Evolutionary conservation across 2,329 filamentous ascomycete genomes (phyloP).

Genomic region (Colletotrichum somersetense): DNA sequence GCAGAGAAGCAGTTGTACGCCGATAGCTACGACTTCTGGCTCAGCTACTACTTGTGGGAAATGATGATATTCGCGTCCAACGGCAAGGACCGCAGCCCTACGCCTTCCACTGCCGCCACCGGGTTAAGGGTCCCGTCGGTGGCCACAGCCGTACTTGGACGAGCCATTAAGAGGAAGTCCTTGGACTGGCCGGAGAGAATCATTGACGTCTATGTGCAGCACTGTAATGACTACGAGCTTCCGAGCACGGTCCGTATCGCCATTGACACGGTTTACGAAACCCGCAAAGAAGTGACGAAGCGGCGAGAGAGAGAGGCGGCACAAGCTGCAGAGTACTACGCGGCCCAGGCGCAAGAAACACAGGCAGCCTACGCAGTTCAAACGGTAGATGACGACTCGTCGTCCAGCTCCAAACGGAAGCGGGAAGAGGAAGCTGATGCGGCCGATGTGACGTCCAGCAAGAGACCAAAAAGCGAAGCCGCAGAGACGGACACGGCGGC

Average conservation of each 20-base stretch:
- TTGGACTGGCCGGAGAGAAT: slow-evolving; percentile 84
- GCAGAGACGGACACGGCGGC: slow-evolving; percentile 50
- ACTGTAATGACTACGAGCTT: slow-evolving; percentile 92
- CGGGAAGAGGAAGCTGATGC: slow-evolving; percentile 69
- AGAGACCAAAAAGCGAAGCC: slow-evolving; percentile 72
- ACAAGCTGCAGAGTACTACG: slow-evolving; percentile 68
- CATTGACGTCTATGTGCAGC: slow-evolving; percentile 78
- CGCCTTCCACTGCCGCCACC: slow-evolving; percentile 59
- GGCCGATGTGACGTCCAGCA: slow-evolving; percentile 67
- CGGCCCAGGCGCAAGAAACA: slow-evolving; percentile 52
- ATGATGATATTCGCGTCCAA: slow-evolving; percentile 72
- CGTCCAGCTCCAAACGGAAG: slow-evolving; percentile 76
- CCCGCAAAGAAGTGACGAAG: slow-evolving; percentile 71
- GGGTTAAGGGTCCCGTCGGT: slow-evolving; percentile 74
- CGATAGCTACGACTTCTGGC: slow-evolving; percentile 93
- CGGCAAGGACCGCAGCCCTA: slow-evolving; percentile 66
- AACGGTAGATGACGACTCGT: slow-evolving; percentile 50
- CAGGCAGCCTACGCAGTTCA: slow-evolving; percentile 47
- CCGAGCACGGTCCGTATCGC: slow-evolving; percentile 80
- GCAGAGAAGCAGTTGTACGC: slow-evolving; percentile 72
- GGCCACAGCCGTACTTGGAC: slow-evolving; percentile 81
- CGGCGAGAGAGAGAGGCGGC: slow-evolving; percentile 76
- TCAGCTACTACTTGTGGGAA: slow-evolving; percentile 92
- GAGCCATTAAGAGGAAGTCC: slow-evolving; percentile 72
- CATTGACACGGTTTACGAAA: slow-evolving; percentile 78